Evolutionary conservation across 176 grass and related monocot species (phyloP).

Genomic region (Cenchrus fungigraminus): DNA sequence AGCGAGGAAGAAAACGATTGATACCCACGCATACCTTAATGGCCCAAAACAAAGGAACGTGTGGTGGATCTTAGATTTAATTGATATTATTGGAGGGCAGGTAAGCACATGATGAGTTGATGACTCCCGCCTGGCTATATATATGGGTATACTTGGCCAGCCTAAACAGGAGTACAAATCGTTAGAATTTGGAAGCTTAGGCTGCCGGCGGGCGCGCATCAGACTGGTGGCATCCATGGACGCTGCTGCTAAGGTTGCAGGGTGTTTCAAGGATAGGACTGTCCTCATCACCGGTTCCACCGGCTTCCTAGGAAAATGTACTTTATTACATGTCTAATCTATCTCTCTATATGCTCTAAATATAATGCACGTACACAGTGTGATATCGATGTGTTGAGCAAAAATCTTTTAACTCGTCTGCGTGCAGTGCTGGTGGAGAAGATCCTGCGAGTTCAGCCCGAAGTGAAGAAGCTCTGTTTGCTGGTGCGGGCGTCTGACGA

Average conservation of each 20-base stretch:
- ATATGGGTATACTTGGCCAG: no score
- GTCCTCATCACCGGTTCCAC: conserved; percentile 41
- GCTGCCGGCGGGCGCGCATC: background rate
- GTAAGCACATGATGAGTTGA: no score
- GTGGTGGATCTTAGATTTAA: no score
- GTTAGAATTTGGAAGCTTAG: background rate
- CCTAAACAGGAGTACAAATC: no score
- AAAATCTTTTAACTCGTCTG: background rate
- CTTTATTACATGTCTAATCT: background rate
- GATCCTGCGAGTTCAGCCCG: conserved; percentile 27
- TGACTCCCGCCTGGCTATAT: no score
- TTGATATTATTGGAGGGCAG: no score
- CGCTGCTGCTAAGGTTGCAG: no score
- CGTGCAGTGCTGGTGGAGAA: conserved; percentile 40
- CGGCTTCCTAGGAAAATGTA: conserved; percentile 68
- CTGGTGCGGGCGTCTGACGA: conserved; percentile 11
- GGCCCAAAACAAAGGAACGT: no score
- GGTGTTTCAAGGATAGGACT: no score
- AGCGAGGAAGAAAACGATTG: no score
- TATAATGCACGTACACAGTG: background rate
- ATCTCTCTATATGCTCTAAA: background rate
- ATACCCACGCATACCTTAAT: no score
- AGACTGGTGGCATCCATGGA: conserved; percentile 38
- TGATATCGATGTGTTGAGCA: no score
- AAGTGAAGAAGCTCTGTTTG: conserved; percentile 28